Conservation (phyloP, 176 grass and related monocot species). For the Raddia guianensis region DNA sequence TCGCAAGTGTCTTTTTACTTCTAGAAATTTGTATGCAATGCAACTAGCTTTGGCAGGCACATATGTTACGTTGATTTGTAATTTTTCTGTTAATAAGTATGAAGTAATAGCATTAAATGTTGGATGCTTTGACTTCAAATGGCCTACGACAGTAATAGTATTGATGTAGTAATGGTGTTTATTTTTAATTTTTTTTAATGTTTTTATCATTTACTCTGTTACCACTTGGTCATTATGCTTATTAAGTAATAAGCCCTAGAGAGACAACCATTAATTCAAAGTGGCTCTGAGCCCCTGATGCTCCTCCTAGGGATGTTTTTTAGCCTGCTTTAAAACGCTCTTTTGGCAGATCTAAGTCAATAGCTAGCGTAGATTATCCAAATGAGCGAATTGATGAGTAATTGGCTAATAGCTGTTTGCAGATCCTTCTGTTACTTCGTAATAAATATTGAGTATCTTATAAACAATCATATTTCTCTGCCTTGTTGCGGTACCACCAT, state of each 20-base stretch:
- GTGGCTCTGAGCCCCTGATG: constrained; percentile 29
- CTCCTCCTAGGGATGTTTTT: constrained; percentile 58
- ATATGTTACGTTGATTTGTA: not conserved
- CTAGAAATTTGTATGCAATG: not conserved
- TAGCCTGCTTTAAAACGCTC: constrained; percentile 56
- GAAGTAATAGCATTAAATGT: not conserved
- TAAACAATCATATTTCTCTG: not conserved
- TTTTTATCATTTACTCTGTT: not conserved
- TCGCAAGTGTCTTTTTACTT: not conserved
- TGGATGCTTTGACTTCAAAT: not conserved
- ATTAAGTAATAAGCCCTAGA: constrained; percentile 52
- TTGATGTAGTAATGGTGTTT: constrained; percentile 2
- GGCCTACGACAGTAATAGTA: not conserved
- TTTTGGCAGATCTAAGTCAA: constrained; percentile 76
- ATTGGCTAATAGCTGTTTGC: not conserved
- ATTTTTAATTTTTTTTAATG: not conserved
- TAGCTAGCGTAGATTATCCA: constrained; percentile 57
- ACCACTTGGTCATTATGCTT: not conserved
- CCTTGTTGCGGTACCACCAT: constrained; percentile 66
- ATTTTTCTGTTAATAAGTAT: not conserved
- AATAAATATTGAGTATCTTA: not conserved
- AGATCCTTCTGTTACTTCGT: not conserved
- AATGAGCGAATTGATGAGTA: constrained; percentile 82
- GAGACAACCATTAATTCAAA: constrained; percentile 49
- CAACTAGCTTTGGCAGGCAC: not conserved